Base-by-base conservation (phyloP, 176 grass and related monocot genomes). In the Bromus sterilis region DNA sequence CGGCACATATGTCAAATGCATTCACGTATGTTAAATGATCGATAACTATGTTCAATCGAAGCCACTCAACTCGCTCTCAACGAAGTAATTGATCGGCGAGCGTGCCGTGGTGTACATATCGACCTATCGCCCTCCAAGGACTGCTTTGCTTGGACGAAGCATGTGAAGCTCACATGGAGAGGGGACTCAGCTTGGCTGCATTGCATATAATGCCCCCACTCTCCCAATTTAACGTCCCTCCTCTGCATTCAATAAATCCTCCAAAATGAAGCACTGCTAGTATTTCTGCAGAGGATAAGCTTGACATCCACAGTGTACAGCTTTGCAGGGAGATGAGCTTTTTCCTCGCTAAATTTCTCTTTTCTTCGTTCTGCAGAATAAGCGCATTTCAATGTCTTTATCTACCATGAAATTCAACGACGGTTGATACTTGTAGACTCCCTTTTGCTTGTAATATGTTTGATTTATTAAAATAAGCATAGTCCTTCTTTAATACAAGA, bases 101-200 rank as follows among this genome's bases (percentile, higher is more conserved):
- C 56, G 13, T 41, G 55, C 11, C 14, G 2, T 28, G 13, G 56
- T 31, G 75, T 15, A 8, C 36, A 42, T 41, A 69, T 42, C 36
- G 5, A 49, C 77, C 42, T 39, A 56, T 18, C 57, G 51, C 36
- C 26, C 11, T 57, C 24, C 9, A 75, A 56, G 78, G 77, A 73
- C 42, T 24, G 73, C 44, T 74, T 57, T 80, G 57, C 29, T 63
- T 53, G 7, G 34, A 6, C 24, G 14, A 76, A 40, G 29, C 78
- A 80, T 61, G 85, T 87, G 85, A 61, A 24, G 39, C 23, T 77
- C 79, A 87, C 85, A 87, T 82, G 85, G 37, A 23, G 37, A 67
- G 37, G 18, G 9, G 58, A 49, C 23, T 60, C 12, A 15, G 58
- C 2, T 20, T 67, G 16, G 32, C 59, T 41, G 53, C 30, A 13